Evolutionary conservation across 2,329 filamentous ascomycete genomes (phyloP).

Genomic region (Claviceps spartinae): DNA sequence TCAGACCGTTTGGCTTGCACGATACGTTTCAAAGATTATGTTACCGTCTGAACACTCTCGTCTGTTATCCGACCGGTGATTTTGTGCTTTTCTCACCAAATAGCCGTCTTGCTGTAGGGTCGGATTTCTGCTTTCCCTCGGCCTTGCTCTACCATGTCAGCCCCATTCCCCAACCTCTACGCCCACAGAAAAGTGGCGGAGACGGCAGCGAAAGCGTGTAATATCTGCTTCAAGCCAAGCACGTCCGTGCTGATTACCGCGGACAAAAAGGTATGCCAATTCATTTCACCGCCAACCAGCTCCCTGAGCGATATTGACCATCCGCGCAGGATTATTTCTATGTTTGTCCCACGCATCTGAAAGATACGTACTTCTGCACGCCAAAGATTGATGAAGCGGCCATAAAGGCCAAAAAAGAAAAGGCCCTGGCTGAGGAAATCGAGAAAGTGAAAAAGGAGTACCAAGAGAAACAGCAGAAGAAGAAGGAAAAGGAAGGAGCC

Average conservation of each 20-base stretch:
- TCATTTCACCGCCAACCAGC: neutral
- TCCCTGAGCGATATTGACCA: neutral
- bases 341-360: constrained; percentile 69
- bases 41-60: neutral
- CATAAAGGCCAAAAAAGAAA: constrained; percentile 45
- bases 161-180: constrained; percentile 60
- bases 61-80: neutral
- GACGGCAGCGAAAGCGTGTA: constrained; percentile 68
- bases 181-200: constrained; percentile 79
- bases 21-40: neutral
- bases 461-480: constrained; percentile 56
- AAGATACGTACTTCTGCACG: constrained; percentile 67
- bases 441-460: constrained; percentile 62
- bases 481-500: constrained; percentile 50
- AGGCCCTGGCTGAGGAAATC: constrained; percentile 50
- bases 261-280: constrained; percentile 60
- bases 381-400: constrained; percentile 59
- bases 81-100: neutral
- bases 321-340: constrained; percentile 67
- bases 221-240: constrained; percentile 82
- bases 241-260: constrained; percentile 78
- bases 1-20: neutral
- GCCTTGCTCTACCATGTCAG: constrained; percentile 7
- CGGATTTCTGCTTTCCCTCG: neutral
- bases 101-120: neutral